Evolutionary conservation across 345 rosid genomes (phyloP).

Genomic region (Brassica cretica): DNA sequence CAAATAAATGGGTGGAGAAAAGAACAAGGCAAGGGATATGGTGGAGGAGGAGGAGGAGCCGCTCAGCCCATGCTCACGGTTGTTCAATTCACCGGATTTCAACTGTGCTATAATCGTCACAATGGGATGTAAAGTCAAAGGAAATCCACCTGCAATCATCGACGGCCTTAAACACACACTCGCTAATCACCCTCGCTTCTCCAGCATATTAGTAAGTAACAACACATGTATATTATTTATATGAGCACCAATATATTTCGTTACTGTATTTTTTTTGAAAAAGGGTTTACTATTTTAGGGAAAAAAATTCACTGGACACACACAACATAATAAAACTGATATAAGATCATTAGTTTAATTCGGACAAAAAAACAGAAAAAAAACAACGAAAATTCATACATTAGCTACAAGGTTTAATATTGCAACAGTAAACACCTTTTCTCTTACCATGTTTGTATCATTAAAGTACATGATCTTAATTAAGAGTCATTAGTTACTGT

Average conservation of each 20-base stretch:
- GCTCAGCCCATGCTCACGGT: conserved; percentile 58
- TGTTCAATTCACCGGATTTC: conserved; percentile 60
- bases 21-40: conserved; percentile 10
- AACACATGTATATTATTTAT: neutral
- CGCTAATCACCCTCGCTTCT: conserved; percentile 84
- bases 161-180: conserved; percentile 57
- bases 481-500: conserved; percentile 8
- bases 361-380: neutral
- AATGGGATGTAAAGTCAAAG: conserved; percentile 49
- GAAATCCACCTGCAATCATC: conserved; percentile 47
- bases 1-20: conserved; percentile 1
- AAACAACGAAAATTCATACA: neutral
- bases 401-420: neutral
- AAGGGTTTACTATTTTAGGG: neutral
- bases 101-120: conserved; percentile 54
- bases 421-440: neutral
- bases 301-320: neutral
- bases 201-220: conserved; percentile 67
- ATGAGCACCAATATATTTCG: neutral
- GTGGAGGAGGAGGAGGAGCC: conserved; percentile 44
- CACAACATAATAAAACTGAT: neutral
- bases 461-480: conserved; percentile 1
- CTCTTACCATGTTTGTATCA: conserved; percentile 6
- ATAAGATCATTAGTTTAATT: neutral
- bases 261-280: neutral